Conservation (phyloP, 306 rosid genomes). For the Trifolium subterraneum region DNA sequence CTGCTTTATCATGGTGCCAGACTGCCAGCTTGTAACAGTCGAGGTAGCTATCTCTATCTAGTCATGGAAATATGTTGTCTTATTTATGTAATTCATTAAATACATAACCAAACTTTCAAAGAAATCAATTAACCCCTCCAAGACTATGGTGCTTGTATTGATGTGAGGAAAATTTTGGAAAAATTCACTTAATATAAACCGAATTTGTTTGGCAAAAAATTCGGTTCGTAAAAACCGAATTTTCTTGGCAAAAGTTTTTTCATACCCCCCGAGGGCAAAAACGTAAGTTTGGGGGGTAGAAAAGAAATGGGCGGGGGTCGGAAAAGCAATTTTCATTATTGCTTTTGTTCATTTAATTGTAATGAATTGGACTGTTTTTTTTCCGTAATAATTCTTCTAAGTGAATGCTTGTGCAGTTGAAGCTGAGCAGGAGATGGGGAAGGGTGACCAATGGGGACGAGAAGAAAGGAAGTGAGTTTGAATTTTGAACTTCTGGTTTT, state of each 20-base stretch:
- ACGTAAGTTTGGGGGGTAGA: too few relatives aligned
- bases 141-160: too few relatives aligned
- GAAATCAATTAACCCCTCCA: too few relatives aligned
- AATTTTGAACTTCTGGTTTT: neutral
- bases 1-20: constrained; percentile 77
- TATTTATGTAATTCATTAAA: constrained; percentile 35
- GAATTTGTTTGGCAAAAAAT: too few relatives aligned
- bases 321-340: too few relatives aligned
- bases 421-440: neutral
- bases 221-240: too few relatives aligned
- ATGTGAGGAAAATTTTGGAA: too few relatives aligned
- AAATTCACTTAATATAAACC: too few relatives aligned
- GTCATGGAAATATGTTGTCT: constrained; percentile 19
- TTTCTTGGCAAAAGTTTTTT: too few relatives aligned
- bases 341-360: neutral
- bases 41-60: constrained; percentile 67
- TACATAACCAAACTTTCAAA: too few relatives aligned
- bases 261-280: too few relatives aligned
- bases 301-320: too few relatives aligned
- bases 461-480: neutral
- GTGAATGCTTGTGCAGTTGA: neutral
- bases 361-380: neutral
- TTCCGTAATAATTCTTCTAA: neutral
- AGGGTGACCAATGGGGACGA: neutral
- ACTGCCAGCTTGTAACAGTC: constrained; percentile 72